Evolutionary conservation across 2,329 filamentous ascomycete genomes (phyloP), one percentile per base, ranked within the genome.

Genomic region (Elsinoe necatrix): DNA sequence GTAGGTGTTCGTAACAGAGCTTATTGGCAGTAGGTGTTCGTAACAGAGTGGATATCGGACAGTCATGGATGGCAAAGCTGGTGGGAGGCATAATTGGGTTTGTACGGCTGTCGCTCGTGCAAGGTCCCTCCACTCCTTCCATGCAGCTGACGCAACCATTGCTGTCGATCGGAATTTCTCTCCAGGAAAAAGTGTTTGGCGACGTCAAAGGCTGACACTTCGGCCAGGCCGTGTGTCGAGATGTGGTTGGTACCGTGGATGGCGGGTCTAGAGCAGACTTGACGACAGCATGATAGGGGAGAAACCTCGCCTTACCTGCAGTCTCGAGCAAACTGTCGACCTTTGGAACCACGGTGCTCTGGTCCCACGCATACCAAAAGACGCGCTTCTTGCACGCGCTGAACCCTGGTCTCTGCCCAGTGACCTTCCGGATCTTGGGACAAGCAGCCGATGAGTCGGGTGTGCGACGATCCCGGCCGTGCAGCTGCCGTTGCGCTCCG

Each of bases 371-470:
- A 31, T 34, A 23, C 48, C 48, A 37, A 14, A 35, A 31, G 48
- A 52, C 23, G 43, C 48, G 29, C 29, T 21, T 27, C 18, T 34
- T 34, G 27, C 16, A 21, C 39, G 39, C 23, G 43, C 43, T 27
- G 43, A 48, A 48, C 43, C 43, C 43, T 48, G 43, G 43, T 27
- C 34, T 37, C 34, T 37, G 14, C 14, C 14, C 34, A 4, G 3
- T 16, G 48, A 52, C 29, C 48, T 52, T 35, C 48, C 48, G 48
- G 48, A 52, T 52, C 48, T 52, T 52, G 48, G 43, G 48, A 52
- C 48, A 25, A 52, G 48, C 48, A 52, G 48, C 48, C 31, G 48
- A 52, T 52, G 48, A 52, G 29, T 52, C 48, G 48, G 48, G 48
- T 52, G 31, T 37, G 18, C 31, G 48, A 52, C 48, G 48, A 52